Percentiles rank a stretch among this genome's conserved stretches.
phyloP scores from a whole-genome alignment of 495 filamentous ascomycete species.

The Podospora conica region DNA sequence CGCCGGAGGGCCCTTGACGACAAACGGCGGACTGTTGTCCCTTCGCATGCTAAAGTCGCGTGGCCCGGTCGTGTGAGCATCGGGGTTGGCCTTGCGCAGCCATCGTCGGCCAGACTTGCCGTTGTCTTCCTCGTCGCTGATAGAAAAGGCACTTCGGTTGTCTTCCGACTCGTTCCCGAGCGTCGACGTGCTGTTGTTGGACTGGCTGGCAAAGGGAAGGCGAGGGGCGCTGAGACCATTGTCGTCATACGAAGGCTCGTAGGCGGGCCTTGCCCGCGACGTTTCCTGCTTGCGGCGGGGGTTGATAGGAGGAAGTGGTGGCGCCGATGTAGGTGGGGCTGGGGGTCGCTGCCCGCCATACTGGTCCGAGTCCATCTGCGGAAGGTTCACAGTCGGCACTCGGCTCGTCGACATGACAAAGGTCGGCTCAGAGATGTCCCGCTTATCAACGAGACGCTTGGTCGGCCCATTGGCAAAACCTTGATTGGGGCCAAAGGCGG shows the following conservation, averaged over 20 bases:
- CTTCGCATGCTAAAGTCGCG: constrained; percentile 36
- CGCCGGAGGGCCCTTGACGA: constrained; percentile 27
- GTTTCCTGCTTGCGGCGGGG: constrained; percentile 56
- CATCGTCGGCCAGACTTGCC: constrained; percentile 34
- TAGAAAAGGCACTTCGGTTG: constrained; percentile 45
- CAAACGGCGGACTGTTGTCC: constrained; percentile 36
- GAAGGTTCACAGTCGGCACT: constrained; percentile 59
- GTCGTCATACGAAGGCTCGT: constrained; percentile 34
- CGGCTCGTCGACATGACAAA: constrained; percentile 73
- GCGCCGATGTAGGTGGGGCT: constrained; percentile 29
- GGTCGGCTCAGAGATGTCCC: constrained; percentile 75
- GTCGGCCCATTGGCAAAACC: constrained; percentile 25
- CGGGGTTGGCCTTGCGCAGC: constrained; percentile 42
- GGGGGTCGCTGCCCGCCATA: constrained; percentile 35
- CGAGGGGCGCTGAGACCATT: constrained; percentile 26
- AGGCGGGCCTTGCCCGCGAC: constrained; percentile 42
- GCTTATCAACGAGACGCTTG: constrained; percentile 66
- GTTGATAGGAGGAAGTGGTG: constrained; percentile 65
- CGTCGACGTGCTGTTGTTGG: constrained; percentile 16
- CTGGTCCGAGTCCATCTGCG: constrained; percentile 24
- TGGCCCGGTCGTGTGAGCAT: constrained; percentile 38
- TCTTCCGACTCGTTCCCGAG: constrained; percentile 23
- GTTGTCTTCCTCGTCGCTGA: constrained; percentile 46
- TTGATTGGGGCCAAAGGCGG: constrained; percentile 23
- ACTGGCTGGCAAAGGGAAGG: constrained; percentile 18